phyloP scores from a whole-genome alignment of 176 grass and related monocot genomes.

The Melocanna baccifera region DNA sequence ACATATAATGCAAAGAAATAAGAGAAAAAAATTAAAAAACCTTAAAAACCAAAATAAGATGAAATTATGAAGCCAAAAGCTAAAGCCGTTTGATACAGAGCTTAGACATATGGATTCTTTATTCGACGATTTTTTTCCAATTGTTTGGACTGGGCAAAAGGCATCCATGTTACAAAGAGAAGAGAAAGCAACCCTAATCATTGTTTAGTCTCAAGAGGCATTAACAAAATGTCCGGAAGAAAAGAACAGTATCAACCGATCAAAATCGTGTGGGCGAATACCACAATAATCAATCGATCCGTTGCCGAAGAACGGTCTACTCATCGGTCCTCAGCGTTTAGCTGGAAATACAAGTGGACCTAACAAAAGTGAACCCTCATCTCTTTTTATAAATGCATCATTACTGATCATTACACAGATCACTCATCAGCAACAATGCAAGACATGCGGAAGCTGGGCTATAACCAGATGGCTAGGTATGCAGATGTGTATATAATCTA shows the following conservation, averaged over 20 bases:
- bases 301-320: neutral
- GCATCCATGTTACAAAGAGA: neutral
- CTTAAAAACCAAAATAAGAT: too few relatives aligned
- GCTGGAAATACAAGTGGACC: neutral
- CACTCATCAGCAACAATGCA: neutral
- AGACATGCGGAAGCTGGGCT: too few relatives aligned
- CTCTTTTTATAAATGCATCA: neutral
- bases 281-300: neutral
- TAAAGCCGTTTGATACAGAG: too few relatives aligned
- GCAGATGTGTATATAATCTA: too few relatives aligned
- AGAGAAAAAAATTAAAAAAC: too few relatives aligned
- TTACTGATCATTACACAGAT: neutral
- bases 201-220: neutral
- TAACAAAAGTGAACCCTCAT: neutral
- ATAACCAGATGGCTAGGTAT: too few relatives aligned
- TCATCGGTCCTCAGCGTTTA: neutral
- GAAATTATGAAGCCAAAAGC: too few relatives aligned
- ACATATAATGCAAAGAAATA: too few relatives aligned
- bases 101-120: slow-evolving; percentile 20
- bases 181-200: slow-evolving; percentile 21
- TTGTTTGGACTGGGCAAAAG: slow-evolving; percentile 9
- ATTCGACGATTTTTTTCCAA: neutral
- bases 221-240: neutral
- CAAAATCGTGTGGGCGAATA: slow-evolving; percentile 14
- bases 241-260: neutral